A percentile compares a stretch with the other conserved stretches of the same genome.
phyloP scores from a whole-genome alignment of 352 stramenopile genomes.

The Thraustotheca clavata region DNA sequence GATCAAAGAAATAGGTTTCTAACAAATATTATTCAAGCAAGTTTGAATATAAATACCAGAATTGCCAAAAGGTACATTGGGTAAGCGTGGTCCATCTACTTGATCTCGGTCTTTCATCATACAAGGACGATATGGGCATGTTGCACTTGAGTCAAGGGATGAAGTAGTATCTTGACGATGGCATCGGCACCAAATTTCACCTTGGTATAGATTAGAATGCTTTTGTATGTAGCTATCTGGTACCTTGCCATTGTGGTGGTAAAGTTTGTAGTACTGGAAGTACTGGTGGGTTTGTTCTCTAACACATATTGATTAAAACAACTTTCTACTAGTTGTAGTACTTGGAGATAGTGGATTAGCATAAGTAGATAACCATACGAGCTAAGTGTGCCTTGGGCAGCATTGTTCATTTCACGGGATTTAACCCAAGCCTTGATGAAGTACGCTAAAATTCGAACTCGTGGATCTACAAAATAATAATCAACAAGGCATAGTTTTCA shows the following conservation, averaged over 20 bases:
- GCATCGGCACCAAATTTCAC: constrained; percentile 6
- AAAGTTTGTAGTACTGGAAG: constrained; percentile 67
- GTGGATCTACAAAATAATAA: constrained; percentile 29
- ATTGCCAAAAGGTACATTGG: not conserved
- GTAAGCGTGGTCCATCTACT: not conserved
- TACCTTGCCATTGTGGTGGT: constrained; percentile 42
- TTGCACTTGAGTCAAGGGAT: not conserved
- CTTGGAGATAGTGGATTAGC: constrained; percentile 76
- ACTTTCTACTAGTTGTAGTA: not conserved
- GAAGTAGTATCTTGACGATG: not conserved
- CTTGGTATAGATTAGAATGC: not conserved
- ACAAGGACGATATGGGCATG: not conserved
- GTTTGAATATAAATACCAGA: not conserved
- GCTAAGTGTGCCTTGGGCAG: constrained; percentile 67
- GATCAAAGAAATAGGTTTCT: constrained; percentile 82
- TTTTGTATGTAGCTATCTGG: not conserved
- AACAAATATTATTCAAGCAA: constrained; percentile 23
- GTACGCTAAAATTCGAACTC: constrained; percentile 71
- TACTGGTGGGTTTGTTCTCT: constrained; percentile 49
- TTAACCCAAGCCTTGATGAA: constrained; percentile 81
- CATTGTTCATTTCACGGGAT: constrained; percentile 72
- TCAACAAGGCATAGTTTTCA: not conserved
- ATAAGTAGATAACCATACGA: constrained; percentile 81
- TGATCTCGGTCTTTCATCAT: not conserved
- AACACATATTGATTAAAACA: not conserved